A percentile compares a stretch with the other conserved stretches of the same genome.
Evolutionary conservation across 768 basidiomycete genomes (phyloP).

Genomic region (Hericium rajendrae): DNA sequence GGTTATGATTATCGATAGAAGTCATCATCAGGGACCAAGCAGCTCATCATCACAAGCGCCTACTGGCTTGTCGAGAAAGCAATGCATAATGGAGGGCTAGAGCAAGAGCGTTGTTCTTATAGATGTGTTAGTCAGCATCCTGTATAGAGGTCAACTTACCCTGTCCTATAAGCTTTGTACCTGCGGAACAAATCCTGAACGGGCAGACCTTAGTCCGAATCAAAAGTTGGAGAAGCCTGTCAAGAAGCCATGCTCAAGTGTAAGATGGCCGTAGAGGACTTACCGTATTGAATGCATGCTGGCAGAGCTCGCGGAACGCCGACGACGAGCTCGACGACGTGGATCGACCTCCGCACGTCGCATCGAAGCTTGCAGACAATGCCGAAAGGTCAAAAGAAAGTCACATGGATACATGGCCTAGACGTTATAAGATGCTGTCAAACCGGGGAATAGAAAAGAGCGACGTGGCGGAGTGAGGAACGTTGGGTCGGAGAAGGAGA

Average conservation of each 20-base stretch:
- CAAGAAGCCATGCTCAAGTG: neutral
- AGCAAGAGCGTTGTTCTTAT: neutral
- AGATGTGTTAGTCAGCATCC: neutral
- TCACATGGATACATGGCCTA: neutral
- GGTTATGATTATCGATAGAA: neutral
- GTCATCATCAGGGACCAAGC: neutral
- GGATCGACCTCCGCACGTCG: neutral
- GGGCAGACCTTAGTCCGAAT: no score
- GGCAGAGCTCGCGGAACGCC: neutral
- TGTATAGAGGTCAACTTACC: neutral
- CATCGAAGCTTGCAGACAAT: neutral
- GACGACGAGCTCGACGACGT: neutral
- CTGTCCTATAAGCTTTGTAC: neutral
- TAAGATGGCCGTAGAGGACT: neutral
- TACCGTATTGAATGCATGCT: neutral
- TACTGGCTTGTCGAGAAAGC: no score
- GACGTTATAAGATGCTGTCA: neutral
- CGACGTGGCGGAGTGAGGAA: neutral
- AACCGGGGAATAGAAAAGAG: neutral
- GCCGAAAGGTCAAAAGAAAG: neutral
- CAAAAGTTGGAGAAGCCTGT: neutral
- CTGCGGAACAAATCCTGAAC: no score
- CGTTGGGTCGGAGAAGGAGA: neutral
- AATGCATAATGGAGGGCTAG: neutral
- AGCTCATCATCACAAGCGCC: neutral